These are phyloP conservation scores for Lepiota brunneoincarnata DNA, from an alignment of 768 basidiomycete species.

Conservation along the genomic window DNA sequence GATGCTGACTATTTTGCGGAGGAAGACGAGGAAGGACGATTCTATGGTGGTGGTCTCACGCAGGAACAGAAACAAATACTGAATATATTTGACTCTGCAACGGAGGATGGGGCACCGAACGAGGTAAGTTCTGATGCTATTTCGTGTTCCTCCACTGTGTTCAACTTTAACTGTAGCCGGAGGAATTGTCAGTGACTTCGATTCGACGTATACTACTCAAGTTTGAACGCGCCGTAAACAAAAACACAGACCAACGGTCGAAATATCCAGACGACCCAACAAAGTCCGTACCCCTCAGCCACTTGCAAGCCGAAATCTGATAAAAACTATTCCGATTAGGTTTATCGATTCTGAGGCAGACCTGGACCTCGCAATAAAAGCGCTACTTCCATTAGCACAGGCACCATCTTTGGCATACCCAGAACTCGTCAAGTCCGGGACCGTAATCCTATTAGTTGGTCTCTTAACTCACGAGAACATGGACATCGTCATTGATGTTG, in stretches of 20 bases:
- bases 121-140: slow-evolving; percentile 50
- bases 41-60: slow-evolving; percentile 93
- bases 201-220: slow-evolving; percentile 73
- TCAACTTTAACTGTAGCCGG: slow-evolving; percentile 39
- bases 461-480: slow-evolving; percentile 94
- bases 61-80: slow-evolving; percentile 93
- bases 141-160: neutral
- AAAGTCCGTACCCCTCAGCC: slow-evolving; percentile 50
- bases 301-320: neutral
- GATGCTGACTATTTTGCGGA: slow-evolving; percentile 90
- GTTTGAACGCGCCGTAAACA: slow-evolving; percentile 87
- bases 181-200: slow-evolving; percentile 64
- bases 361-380: slow-evolving; percentile 83
- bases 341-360: slow-evolving; percentile 99
- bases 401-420: slow-evolving; percentile 82
- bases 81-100: slow-evolving; percentile 85
- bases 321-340: slow-evolving; percentile 37
- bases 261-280: slow-evolving; percentile 92
- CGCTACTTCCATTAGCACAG: slow-evolving; percentile 86
- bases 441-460: slow-evolving; percentile 69
- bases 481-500: slow-evolving; percentile 95
- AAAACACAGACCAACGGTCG: slow-evolving; percentile 96
- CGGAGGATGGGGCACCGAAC: slow-evolving; percentile 58
- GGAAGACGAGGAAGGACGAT: slow-evolving; percentile 89
- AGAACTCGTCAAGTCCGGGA: slow-evolving; percentile 79